Conservation (phyloP, 192 early-diverging fungal genomes). For the Backusella sp. region DNA sequence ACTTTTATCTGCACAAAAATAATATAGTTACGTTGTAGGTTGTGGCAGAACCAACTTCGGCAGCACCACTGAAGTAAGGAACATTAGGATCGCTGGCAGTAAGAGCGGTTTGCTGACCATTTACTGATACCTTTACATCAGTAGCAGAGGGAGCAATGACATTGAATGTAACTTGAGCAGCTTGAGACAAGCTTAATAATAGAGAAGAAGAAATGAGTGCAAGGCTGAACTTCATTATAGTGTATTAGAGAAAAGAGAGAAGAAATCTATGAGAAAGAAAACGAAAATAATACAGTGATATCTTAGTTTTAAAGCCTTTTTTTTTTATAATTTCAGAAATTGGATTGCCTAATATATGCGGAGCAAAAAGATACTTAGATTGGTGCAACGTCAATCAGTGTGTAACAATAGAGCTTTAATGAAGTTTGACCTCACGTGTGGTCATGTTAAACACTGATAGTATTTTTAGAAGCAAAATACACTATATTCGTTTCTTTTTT, state of each 20-base stretch:
- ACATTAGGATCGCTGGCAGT: slow-evolving; percentile 34
- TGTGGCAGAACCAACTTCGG: slow-evolving; percentile 22
- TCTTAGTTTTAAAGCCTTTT: not conserved
- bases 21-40: slow-evolving; percentile 36
- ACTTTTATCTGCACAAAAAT: not conserved
- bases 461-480: slow-evolving; percentile 2
- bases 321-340: not conserved
- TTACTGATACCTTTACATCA: slow-evolving; percentile 38
- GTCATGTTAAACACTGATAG: not conserved
- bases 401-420: not conserved
- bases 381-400: not conserved
- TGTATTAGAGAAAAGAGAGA: not conserved
- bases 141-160: slow-evolving; percentile 44
- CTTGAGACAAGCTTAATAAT: slow-evolving; percentile 19
- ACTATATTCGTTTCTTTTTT: slow-evolving; percentile 4
- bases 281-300: not conserved
- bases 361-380: slow-evolving; percentile 5
- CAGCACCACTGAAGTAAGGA: slow-evolving; percentile 36
- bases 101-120: slow-evolving; percentile 30
- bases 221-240: slow-evolving; percentile 22
- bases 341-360: slow-evolving; percentile 7
- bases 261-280: not conserved
- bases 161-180: slow-evolving; percentile 38
- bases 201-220: slow-evolving; percentile 9
- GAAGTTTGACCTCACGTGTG: not conserved